These are phyloP conservation scores for Corylus americana DNA, from an alignment of 306 rosid genomes.

Conservation along the genomic window DNA sequence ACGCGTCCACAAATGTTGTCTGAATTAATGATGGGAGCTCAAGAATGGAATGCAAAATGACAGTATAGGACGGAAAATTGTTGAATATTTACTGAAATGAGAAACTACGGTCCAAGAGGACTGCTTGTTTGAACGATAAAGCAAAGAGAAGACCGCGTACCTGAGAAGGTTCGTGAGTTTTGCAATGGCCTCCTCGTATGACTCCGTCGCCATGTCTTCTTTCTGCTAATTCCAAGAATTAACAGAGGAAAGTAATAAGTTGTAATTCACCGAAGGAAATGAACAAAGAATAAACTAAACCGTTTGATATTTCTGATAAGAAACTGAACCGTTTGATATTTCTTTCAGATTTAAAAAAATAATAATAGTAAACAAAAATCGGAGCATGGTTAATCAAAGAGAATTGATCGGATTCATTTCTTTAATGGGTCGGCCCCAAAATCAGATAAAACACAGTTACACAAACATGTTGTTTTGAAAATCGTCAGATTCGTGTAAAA, in stretches of 20 bases:
- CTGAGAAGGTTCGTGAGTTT: slow-evolving; percentile 72
- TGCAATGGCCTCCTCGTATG: slow-evolving; percentile 77
- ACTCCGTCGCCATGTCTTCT: slow-evolving; percentile 72
- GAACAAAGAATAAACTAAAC: not conserved
- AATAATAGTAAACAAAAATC: not conserved
- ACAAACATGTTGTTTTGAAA: not conserved
- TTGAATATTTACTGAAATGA: slow-evolving; percentile 1
- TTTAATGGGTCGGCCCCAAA: not conserved
- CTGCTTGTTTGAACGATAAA: not conserved
- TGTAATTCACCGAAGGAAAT: not conserved
- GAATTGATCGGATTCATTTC: not conserved
- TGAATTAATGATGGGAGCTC: not conserved
- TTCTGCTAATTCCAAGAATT: slow-evolving; percentile 32
- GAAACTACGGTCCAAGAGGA: not conserved
- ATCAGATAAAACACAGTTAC: not conserved
- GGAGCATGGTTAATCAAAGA: not conserved
- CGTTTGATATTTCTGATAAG: not conserved
- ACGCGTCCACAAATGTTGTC: not conserved
- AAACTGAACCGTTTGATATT: no score
- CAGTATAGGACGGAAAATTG: slow-evolving; percentile 15
- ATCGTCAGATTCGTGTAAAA: not conserved
- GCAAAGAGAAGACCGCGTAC: slow-evolving; percentile 26
- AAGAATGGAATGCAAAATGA: slow-evolving; percentile 5
- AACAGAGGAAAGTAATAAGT: not conserved
- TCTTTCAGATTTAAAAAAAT: no score